phyloP scores from a whole-genome alignment of 805 yeast species.

The Clavispora vitiphila region DNA sequence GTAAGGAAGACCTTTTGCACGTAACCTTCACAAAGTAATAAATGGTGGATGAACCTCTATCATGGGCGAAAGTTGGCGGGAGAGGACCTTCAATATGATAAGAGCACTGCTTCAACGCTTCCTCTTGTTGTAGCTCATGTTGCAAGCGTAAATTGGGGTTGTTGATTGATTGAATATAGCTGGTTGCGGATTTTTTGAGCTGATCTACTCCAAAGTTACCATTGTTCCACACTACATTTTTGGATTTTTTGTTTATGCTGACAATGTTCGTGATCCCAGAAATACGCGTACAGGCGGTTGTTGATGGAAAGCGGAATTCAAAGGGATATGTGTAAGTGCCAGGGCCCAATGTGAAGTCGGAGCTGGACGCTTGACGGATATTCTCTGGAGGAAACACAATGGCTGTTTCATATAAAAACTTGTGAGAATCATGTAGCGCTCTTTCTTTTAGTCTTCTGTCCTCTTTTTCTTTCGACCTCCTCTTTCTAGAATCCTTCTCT shows the following conservation, averaged over 20 bases:
- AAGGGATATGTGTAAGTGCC: slow-evolving; percentile 50
- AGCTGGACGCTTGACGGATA: slow-evolving; percentile 37
- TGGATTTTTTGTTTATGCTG: slow-evolving; percentile 24
- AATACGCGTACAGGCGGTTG: slow-evolving; percentile 35
- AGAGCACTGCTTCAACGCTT: neutral
- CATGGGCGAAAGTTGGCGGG: slow-evolving; percentile 10
- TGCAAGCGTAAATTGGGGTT: neutral
- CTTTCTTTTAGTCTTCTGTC: slow-evolving; percentile 2
- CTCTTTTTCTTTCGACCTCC: slow-evolving; percentile 2
- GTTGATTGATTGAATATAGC: slow-evolving; percentile 1
- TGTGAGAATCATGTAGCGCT: slow-evolving; percentile 35
- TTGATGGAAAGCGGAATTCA: slow-evolving; percentile 39
- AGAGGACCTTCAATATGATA: slow-evolving; percentile 10
- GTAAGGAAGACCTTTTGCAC: slow-evolving; percentile 47
- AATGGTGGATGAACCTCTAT: slow-evolving; percentile 33
- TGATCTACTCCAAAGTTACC: slow-evolving; percentile 23
- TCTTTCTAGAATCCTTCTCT: no score
- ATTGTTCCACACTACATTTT: slow-evolving; percentile 28
- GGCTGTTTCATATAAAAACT: slow-evolving; percentile 43
- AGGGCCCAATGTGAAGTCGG: slow-evolving; percentile 44
- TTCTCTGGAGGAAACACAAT: slow-evolving; percentile 52
- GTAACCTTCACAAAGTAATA: slow-evolving; percentile 59
- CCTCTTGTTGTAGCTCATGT: neutral
- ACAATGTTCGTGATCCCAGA: slow-evolving; percentile 30
- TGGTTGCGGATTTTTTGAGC: slow-evolving; percentile 16